Evolutionary conservation across 352 stramenopile species (phyloP).

Genomic region (Phytopythium ostracodes): DNA sequence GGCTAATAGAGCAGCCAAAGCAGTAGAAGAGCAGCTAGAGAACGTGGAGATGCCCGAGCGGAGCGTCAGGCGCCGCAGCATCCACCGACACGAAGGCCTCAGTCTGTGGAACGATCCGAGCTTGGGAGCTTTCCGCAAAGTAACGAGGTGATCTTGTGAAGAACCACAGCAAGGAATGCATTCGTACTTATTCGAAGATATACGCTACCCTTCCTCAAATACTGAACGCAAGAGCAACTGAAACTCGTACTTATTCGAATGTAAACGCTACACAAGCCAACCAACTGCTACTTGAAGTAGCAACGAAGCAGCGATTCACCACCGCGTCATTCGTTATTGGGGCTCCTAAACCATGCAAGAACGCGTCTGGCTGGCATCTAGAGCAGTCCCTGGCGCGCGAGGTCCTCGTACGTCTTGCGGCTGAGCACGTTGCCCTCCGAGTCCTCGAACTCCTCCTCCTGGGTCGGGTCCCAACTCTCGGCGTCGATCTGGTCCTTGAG

Average conservation of each 20-base stretch:
- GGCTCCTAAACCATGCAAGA: neutral
- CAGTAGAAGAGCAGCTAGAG: conserved; percentile 2
- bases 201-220: neutral
- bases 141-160: no score
- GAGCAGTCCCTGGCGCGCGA: conserved; percentile 96
- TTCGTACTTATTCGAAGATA: neutral
- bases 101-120: no score
- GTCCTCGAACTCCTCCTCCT: conserved; percentile 99
- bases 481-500: conserved; percentile 92
- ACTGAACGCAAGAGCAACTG: neutral
- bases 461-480: conserved; percentile 91
- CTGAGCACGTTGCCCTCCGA: conserved; percentile 98
- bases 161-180: neutral
- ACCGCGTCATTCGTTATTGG: neutral
- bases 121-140: neutral
- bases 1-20: neutral
- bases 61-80: conserved; percentile 10
- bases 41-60: neutral
- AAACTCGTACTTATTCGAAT: neutral
- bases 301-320: no score
- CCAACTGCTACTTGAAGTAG: neutral
- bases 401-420: conserved; percentile 96
- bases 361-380: conserved; percentile 24
- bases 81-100: neutral
- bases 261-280: neutral